Evolutionary conservation across 2,329 filamentous ascomycete genomes (phyloP).

Genomic region (Fusarium transvaalense): DNA sequence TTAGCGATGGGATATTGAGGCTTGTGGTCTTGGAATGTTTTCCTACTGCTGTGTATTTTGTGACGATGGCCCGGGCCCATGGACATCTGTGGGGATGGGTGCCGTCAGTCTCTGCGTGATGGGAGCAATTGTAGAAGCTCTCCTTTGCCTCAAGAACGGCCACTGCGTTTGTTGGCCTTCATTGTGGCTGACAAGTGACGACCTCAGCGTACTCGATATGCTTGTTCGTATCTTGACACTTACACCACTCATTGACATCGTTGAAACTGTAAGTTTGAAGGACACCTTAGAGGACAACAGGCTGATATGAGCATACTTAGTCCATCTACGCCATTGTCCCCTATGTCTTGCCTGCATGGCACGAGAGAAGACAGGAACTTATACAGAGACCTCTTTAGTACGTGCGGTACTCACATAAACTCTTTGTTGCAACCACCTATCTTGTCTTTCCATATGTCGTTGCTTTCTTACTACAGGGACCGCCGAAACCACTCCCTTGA

Average conservation of each 20-base stretch:
- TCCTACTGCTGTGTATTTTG: slow-evolving; percentile 18
- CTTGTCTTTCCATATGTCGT: not conserved
- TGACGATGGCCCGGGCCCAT: slow-evolving; percentile 8
- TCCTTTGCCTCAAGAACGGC: slow-evolving; percentile 9
- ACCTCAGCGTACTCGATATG: slow-evolving; percentile 10
- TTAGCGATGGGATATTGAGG: slow-evolving; percentile 39
- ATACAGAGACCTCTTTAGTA: slow-evolving; percentile 23
- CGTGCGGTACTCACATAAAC: slow-evolving; percentile 9
- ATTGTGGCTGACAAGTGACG: slow-evolving; percentile 38
- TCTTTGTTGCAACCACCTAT: not conserved
- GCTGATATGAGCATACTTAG: slow-evolving; percentile 1
- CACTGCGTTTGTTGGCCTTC: slow-evolving; percentile 20
- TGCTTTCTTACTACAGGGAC: not conserved
- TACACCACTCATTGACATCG: slow-evolving; percentile 42
- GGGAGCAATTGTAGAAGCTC: slow-evolving; percentile 9
- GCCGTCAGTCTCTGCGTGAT: slow-evolving; percentile 18
- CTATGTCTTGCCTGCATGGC: slow-evolving; percentile 4
- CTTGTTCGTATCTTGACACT: slow-evolving; percentile 41
- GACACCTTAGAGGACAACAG: no score
- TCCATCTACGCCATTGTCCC: slow-evolving; percentile 6
- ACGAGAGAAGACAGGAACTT: slow-evolving; percentile 9
- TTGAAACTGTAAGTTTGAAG: slow-evolving; percentile 39
- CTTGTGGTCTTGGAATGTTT: slow-evolving; percentile 37
- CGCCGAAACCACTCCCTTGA: not conserved
- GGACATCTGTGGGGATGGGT: slow-evolving; percentile 15